Conservation (phyloP, 192 early-diverging fungal species). For the Rhizoclosmatium globosum region DNA sequence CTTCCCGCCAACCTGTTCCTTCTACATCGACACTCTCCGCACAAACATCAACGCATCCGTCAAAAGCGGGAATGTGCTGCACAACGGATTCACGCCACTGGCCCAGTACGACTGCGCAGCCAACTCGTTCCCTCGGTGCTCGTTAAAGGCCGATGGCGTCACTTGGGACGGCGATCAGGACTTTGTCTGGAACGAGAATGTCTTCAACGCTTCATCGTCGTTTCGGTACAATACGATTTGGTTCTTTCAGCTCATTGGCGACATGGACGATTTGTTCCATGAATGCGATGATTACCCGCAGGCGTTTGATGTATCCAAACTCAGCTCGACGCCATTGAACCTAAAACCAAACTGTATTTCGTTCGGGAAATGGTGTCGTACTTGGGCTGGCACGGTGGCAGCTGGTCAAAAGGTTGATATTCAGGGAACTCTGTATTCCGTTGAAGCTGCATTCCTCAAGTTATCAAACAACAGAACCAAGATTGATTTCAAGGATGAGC, state of each 20-base stretch:
- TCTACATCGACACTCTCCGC: background rate
- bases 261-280: conserved; percentile 29
- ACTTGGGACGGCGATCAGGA: conserved; percentile 8
- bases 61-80: background rate
- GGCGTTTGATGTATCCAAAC: background rate
- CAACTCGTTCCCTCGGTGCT: background rate
- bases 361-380: conserved; percentile 28
- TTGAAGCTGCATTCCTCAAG: conserved; percentile 15
- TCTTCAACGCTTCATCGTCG: background rate
- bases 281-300: conserved; percentile 19
- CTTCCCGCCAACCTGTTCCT: background rate
- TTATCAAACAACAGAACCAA: background rate
- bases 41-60: background rate
- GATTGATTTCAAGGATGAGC: conserved; percentile 12
- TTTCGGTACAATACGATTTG: conserved; percentile 12
- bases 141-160: background rate
- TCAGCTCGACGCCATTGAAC: conserved; percentile 16
- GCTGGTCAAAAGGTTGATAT: background rate
- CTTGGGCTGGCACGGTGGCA: conserved; percentile 1
- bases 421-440: conserved; percentile 1
- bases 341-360: conserved; percentile 18
- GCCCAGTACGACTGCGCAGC: background rate
- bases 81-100: conserved; percentile 13
- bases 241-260: conserved; percentile 19
- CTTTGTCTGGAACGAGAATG: conserved; percentile 7